Evolutionary conservation across 495 filamentous ascomycete genomes (phyloP).

Genomic region (Penicillium silybi): DNA sequence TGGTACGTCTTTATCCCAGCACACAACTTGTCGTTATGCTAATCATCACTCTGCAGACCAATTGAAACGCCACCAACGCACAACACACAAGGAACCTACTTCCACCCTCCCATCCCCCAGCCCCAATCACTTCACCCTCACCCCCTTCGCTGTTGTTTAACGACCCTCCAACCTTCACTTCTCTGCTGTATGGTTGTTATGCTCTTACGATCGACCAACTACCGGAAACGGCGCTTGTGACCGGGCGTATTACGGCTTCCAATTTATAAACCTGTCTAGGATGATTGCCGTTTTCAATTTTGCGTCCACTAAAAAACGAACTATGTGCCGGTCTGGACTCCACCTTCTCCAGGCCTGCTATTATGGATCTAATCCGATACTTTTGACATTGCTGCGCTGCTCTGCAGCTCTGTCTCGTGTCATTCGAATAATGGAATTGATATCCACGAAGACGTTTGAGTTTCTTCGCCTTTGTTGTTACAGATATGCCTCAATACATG

Average conservation of each 20-base stretch:
- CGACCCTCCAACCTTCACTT: background rate
- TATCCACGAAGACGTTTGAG: background rate
- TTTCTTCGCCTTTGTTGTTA: background rate
- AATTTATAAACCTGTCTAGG: background rate
- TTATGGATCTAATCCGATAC: background rate
- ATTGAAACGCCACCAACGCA: slow-evolving; percentile 43
- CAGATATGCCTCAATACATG: background rate
- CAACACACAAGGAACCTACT: slow-evolving; percentile 37
- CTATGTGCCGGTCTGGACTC: background rate
- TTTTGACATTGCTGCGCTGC: background rate
- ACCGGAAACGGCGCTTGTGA: background rate
- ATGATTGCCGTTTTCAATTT: background rate
- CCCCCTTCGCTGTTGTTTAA: slow-evolving; percentile 25
- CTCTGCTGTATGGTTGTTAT: slow-evolving; percentile 7
- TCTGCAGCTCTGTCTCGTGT: background rate
- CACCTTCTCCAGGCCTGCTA: background rate
- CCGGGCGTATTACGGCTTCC: slow-evolving; percentile 2
- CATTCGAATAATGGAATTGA: background rate
- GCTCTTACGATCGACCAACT: slow-evolving; percentile 5
- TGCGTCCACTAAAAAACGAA: background rate
- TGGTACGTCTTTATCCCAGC: slow-evolving; percentile 23
- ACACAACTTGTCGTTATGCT: background rate
- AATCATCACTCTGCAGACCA: slow-evolving; percentile 29
- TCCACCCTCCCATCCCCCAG: slow-evolving; percentile 24
- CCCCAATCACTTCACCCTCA: slow-evolving; percentile 24